Evolutionary conservation across 73 alveolate genomes (phyloP).

Genomic region (Stentor coeruleus): DNA sequence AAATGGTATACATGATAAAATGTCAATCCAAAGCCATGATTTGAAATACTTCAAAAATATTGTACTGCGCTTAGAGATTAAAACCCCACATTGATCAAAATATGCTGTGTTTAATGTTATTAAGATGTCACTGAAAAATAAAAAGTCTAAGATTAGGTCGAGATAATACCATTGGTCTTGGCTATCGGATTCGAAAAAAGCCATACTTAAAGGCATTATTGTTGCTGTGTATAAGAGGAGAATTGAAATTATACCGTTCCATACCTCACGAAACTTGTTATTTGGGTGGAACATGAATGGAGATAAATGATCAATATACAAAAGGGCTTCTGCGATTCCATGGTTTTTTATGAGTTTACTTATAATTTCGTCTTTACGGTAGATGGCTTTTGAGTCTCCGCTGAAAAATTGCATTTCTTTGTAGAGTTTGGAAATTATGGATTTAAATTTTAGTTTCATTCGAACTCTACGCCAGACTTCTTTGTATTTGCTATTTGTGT

Average conservation of each 20-base stretch:
- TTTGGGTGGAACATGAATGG: neutral
- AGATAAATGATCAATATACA: conserved; percentile 37
- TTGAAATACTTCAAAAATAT: too few species aligned
- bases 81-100: neutral
- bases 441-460: too few species aligned
- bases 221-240: neutral
- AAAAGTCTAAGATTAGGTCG: neutral
- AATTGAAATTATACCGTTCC: neutral
- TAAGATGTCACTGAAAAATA: neutral
- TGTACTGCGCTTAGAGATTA: neutral
- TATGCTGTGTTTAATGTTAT: neutral
- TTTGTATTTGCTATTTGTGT: too few species aligned
- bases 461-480: too few species aligned
- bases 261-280: neutral
- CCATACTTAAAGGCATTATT: neutral
- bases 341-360: too few species aligned
- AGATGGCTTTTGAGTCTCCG: too few species aligned
- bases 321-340: too few species aligned
- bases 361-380: too few species aligned
- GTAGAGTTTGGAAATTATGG: too few species aligned
- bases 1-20: neutral
- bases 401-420: too few species aligned
- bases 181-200: neutral
- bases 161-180: neutral
- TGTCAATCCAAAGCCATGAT: neutral